Evolutionary conservation across 352 stramenopile species (phyloP), one percentile per base, ranked within the genome.

Genomic region (Globisporangium megalacanthum): DNA sequence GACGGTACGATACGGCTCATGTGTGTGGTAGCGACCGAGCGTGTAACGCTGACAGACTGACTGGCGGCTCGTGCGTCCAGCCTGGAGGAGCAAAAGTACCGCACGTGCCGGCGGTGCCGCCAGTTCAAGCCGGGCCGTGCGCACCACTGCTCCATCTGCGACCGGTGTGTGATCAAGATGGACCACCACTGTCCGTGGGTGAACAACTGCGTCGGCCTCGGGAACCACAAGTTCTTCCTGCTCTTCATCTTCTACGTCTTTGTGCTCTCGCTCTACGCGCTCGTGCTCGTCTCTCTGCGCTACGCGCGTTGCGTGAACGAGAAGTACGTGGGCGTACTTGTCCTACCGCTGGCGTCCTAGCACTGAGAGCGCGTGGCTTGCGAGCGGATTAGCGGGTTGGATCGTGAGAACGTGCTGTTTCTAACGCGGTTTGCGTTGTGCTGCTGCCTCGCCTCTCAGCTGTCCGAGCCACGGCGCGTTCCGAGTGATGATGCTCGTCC

Each of bases 181-280:
- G 97, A 99, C 69, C 97, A 99, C 90, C 95, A 99, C 71, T 98
- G 97, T 72, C 96, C 96, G 25, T 99, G 96, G 96, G 91, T 99
- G 41, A 99, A 99, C 81, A 99, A 99, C 83, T 99, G 96, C 72
- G 96, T 99, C 54, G 97, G 96, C 9, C 89, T 99, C 63, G 95
- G 95, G 56, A 99, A 99, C 81, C 96, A 99, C 90, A 99, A 99
- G 79, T 94, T 94, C 63, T 95, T 95, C 58, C 58, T 95, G 58
- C 79, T 93, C 50, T 95, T 93, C 54, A 91, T 95, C 63, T 92
- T 95, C 61, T 95, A 93, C 64, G 83, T 98, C 8, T 99, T 97
- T 52, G n/a, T 98, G 13, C 77, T 97, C 19, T 99, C 96, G 54
- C 52, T 75, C 9, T 99, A 99, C 71, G 88, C 95, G 47, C 70